Base-by-base conservation (phyloP, 108 stramenopile species). In the Pseudonitzschia multiseries region DNA sequence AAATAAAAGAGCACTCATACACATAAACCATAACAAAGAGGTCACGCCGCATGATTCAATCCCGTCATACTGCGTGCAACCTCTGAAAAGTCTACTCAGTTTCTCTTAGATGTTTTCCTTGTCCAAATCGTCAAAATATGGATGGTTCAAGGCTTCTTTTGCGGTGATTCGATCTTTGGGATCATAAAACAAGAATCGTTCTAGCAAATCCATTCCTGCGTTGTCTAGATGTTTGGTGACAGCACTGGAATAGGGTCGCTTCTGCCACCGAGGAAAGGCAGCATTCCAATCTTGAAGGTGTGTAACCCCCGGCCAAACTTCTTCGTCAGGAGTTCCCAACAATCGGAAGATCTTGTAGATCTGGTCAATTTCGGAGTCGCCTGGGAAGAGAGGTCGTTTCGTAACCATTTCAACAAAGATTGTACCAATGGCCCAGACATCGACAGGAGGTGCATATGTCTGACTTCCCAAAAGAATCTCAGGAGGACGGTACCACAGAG, bases 391-490 rank as follows among this genome's bases (percentile, higher is more conserved):
- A 31, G 99, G 97, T 0, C 94, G 86, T 75, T 97, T 96, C 26
- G 93, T 96, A 42, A 93, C 95, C 97, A 98, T 97, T 77, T 99
- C 99, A 14, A 93, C 97, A 77, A 99, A 96, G 74, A 99, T 96
- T 65, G 95, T 93, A 28, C 97, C 99, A 68, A 98, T 83, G 61
- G 90, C 89, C 97, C 97, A 99, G 2, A 95, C 83, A 78, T 98
- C 99, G 53, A 98, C 93, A 12, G 94, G 94, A 12, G 97, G 93
- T 18, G 93, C 89, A 82, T 99, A 99, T 8, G 84, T 92, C 69
- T 92, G 89, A 13, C 84, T 86, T 46, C 97, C 97, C 15, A 97
- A 82, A 31, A 97, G 76, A 51, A 99, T 95, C 77, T 99, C 99
- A 9, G 98, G 98, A 14, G 97, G 95, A 17, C 99, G 93, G 81